Base-by-base conservation (phyloP, 2,329 filamentous ascomycete genomes). In the Colletotrichum coccodes region DNA sequence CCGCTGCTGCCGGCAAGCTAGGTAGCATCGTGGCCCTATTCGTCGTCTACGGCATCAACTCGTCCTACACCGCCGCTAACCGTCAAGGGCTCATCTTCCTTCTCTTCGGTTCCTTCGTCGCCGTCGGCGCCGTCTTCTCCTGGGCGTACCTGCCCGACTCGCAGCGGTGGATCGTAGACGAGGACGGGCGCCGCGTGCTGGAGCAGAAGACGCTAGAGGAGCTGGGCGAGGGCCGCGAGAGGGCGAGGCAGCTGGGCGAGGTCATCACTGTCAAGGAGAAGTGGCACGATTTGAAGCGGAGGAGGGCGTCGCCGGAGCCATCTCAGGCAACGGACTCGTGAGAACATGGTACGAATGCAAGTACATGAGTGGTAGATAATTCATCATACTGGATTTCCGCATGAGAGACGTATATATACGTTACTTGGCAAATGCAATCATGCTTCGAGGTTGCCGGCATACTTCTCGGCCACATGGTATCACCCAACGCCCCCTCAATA, bases 1-100 rank as follows among this genome's bases (percentile, higher is more conserved):
- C 88, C 0, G 88, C 89, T 0, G 88, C 88, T 0, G 84, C 85
- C 0, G 89, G 88, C 12, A 90, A 90, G 73, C 76, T 88, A 1
- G 88, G 87, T 28, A 86, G 86, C 66, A 84, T 90, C 58, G 76
- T 86, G 6, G 85, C 85, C 57, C 79, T 87, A 21, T 73, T 86
- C 14, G 79, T 87, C 30, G 83, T 86, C 2, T 86, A 84, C 72
- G 84, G 82, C 62, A 85, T 87, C 75, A 85, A 86, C 73, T 71
- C 76, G 18, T 78, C 80, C 16, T 86, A 86, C 75, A 72, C 74
- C 46, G 80, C 78, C 63, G 57, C 76, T 2, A 82, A 77, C 4
- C 79, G 82, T 1, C 85, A 87, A 70, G 84, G 84, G 0, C 80
- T 87, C 32, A 81, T 86, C 44, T 86, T 86, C 67, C 72, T 87